Percentiles rank a stretch among this genome's conserved stretches.
phyloP scores from a whole-genome alignment of 164 flowering plant species.

The Litsea cubeba region DNA sequence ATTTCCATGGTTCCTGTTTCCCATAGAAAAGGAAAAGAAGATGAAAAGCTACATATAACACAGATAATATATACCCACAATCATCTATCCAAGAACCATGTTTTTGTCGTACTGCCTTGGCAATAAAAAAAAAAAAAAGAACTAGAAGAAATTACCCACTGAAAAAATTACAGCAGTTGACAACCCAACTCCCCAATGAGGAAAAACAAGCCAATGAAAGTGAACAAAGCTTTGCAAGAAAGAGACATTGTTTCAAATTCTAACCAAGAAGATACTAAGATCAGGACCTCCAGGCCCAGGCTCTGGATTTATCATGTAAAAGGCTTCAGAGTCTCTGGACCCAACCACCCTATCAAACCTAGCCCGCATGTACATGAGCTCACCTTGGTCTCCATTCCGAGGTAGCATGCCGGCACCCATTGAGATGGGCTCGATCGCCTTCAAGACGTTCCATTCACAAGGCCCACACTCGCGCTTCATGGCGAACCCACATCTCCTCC shows the following conservation, averaged over 20 bases:
- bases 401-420: constrained; percentile 97
- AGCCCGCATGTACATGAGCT: constrained; percentile 95
- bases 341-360: constrained; percentile 91
- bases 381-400: constrained; percentile 45
- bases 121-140: neutral
- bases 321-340: constrained; percentile 81
- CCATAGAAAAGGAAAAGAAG: neutral
- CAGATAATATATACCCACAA: neutral
- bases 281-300: constrained; percentile 71
- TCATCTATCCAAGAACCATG: neutral
- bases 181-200: neutral
- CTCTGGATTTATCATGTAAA: constrained; percentile 94
- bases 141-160: neutral
- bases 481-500: constrained; percentile 79
- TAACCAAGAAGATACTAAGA: constrained; percentile 74
- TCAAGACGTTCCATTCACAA: constrained; percentile 64
- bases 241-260: constrained; percentile 34
- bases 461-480: constrained; percentile 55
- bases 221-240: neutral
- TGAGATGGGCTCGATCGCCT: constrained; percentile 65
- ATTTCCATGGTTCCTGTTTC: neutral
- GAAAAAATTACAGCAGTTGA: neutral
- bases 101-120: neutral
- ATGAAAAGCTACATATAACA: neutral
- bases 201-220: neutral